phyloP scores from a whole-genome alignment of 176 grass and related monocot genomes.

The Hordeum marinum region DNA sequence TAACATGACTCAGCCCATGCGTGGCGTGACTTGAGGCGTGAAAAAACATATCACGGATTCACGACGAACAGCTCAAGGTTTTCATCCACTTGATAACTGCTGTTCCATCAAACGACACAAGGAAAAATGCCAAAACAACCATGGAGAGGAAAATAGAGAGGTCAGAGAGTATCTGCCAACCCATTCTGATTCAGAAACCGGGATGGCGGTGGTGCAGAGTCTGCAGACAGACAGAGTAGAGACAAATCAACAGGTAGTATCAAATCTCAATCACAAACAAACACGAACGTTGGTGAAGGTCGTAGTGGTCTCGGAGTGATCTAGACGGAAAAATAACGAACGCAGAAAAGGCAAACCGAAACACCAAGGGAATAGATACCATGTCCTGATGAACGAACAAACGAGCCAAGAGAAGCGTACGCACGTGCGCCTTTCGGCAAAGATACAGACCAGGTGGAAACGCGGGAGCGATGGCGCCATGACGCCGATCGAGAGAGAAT shows the following conservation, averaged over 20 bases:
- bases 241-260: neutral
- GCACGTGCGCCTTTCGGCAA: too few relatives aligned
- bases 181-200: neutral
- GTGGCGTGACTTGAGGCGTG: neutral
- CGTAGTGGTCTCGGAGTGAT: neutral
- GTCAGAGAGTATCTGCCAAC: too few relatives aligned
- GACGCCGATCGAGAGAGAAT: neutral
- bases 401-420: neutral
- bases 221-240: neutral
- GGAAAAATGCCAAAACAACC: too few relatives aligned
- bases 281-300: neutral
- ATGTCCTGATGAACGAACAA: neutral
- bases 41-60: neutral
- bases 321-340: neutral
- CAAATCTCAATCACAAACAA: too few relatives aligned
- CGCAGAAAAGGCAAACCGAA: neutral
- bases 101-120: neutral
- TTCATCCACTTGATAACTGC: neutral
- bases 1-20: neutral
- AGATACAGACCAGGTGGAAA: constrained; percentile 6
- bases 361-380: neutral
- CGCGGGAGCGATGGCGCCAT: neutral
- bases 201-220: neutral
- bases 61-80: neutral
- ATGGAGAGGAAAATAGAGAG: too few relatives aligned